These are phyloP conservation scores for Phanerodontia chrysosporium DNA, from an alignment of 768 basidiomycete species.

Conservation along the genomic window DNA sequence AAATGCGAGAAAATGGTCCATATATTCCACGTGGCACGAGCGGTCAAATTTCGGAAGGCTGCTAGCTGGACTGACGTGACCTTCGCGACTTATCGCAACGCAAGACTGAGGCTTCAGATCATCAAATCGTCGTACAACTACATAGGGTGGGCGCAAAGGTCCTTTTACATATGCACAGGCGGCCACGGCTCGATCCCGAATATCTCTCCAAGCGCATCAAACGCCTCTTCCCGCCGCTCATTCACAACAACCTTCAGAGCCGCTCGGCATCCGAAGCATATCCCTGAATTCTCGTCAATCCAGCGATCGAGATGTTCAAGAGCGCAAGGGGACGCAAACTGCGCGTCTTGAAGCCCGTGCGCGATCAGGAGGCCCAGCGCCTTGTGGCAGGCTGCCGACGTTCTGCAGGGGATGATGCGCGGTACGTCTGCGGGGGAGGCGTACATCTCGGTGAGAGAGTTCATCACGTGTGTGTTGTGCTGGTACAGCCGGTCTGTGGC, in stretches of 20 bases:
- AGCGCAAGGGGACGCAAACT: background rate
- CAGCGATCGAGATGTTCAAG: background rate
- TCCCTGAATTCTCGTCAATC: background rate
- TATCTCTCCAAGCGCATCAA: background rate
- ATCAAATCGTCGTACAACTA: too few relatives aligned
- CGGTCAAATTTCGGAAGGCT: too few relatives aligned
- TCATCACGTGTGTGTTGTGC: background rate
- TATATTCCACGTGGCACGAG: too few relatives aligned
- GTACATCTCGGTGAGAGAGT: background rate
- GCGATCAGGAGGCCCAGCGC: background rate
- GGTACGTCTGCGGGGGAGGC: background rate
- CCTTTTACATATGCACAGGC: background rate
- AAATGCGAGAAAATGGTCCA: too few relatives aligned
- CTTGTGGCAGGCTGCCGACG: background rate
- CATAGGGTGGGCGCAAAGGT: too few relatives aligned
- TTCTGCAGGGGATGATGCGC: background rate
- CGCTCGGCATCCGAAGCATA: background rate
- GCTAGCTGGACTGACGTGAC: too few relatives aligned
- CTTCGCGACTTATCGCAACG: too few relatives aligned
- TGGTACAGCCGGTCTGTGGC: background rate
- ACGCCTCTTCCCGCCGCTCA: background rate
- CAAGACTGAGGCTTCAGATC: too few relatives aligned
- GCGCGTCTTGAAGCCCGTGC: background rate
- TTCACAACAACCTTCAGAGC: background rate
- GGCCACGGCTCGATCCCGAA: background rate